A percentile compares a stretch with the other conserved stretches of the same genome.
phyloP scores from a whole-genome alignment of 2,329 filamentous ascomycete species.

The Drechslera avenae region DNA sequence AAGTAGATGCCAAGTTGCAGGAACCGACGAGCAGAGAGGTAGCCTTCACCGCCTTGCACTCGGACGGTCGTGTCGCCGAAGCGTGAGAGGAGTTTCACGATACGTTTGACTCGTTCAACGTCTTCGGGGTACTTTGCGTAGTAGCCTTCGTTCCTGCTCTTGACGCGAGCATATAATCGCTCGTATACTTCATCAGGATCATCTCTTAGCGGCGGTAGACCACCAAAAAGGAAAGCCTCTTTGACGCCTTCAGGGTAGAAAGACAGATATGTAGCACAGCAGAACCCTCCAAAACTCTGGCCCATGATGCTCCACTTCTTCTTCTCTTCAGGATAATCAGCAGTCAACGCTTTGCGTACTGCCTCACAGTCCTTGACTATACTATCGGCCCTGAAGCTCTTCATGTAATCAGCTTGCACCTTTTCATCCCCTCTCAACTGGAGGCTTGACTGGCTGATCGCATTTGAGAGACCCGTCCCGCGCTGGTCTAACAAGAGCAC shows the following conservation, averaged over 20 bases:
- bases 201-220: constrained; percentile 76
- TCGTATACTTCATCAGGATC: constrained; percentile 76
- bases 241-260: constrained; percentile 76
- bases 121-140: constrained; percentile 88
- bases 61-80: constrained; percentile 63
- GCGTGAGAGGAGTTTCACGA: constrained; percentile 67
- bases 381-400: constrained; percentile 84
- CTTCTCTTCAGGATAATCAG: constrained; percentile 69
- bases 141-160: constrained; percentile 75
- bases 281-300: constrained; percentile 92
- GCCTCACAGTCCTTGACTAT: constrained; percentile 91
- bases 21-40: constrained; percentile 73
- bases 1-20: constrained; percentile 78
- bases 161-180: constrained; percentile 70
- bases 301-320: constrained; percentile 86
- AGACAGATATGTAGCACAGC: constrained; percentile 81
- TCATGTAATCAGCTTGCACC: constrained; percentile 79
- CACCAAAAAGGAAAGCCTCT: constrained; percentile 83
- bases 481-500: constrained; percentile 86
- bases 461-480: constrained; percentile 83
- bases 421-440: constrained; percentile 65
- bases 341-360: constrained; percentile 74
- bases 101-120: constrained; percentile 66
- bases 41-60: constrained; percentile 71
- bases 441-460: constrained; percentile 76